A percentile compares a stretch with the other conserved stretches of the same genome.
Evolutionary conservation across 2,329 filamentous ascomycete genomes (phyloP).

Genomic region (Aureobasidium sp.): DNA sequence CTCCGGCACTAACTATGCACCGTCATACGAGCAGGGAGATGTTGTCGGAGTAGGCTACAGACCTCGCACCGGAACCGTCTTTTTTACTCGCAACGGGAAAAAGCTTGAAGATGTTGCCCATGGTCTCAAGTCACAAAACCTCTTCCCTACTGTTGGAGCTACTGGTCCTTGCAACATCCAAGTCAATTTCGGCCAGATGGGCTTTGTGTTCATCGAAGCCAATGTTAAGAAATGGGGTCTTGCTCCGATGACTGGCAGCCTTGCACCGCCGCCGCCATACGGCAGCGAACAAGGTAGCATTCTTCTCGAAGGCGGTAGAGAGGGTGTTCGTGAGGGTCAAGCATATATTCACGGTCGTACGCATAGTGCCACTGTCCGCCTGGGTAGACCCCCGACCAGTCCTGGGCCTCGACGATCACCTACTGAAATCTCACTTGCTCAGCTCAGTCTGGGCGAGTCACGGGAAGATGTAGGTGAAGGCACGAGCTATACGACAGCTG

Average conservation of each 20-base stretch:
- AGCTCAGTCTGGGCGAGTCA: slow-evolving; percentile 64
- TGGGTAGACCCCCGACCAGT: slow-evolving; percentile 60
- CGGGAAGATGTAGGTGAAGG: slow-evolving; percentile 64
- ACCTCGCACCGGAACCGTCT: slow-evolving; percentile 86
- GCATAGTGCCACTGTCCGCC: slow-evolving; percentile 69
- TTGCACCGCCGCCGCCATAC: slow-evolving; percentile 92
- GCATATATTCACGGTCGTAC: slow-evolving; percentile 61
- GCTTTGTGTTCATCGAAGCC: slow-evolving; percentile 97
- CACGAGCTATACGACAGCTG: slow-evolving; percentile 31
- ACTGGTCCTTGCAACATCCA: slow-evolving; percentile 89
- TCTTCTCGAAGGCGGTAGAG: slow-evolving; percentile 71
- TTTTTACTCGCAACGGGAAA: slow-evolving; percentile 98
- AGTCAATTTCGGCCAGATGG: slow-evolving; percentile 95
- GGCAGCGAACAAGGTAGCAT: slow-evolving; percentile 97
- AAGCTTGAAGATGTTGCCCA: slow-evolving; percentile 91
- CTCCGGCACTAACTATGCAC: slow-evolving; percentile 68
- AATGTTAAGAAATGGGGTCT: slow-evolving; percentile 99
- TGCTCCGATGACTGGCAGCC: slow-evolving; percentile 88
- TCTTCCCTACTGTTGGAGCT: slow-evolving; percentile 95
- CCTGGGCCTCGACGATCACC: slow-evolving; percentile 85
- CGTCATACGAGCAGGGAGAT: slow-evolving; percentile 82
- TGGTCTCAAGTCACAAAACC: slow-evolving; percentile 88
- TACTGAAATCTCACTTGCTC: slow-evolving; percentile 90
- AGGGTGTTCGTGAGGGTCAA: slow-evolving; percentile 48
- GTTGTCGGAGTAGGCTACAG: slow-evolving; percentile 94